Evolutionary conservation across 2,329 filamentous ascomycete genomes (phyloP).

Genomic region (Alternaria tenuissima): DNA sequence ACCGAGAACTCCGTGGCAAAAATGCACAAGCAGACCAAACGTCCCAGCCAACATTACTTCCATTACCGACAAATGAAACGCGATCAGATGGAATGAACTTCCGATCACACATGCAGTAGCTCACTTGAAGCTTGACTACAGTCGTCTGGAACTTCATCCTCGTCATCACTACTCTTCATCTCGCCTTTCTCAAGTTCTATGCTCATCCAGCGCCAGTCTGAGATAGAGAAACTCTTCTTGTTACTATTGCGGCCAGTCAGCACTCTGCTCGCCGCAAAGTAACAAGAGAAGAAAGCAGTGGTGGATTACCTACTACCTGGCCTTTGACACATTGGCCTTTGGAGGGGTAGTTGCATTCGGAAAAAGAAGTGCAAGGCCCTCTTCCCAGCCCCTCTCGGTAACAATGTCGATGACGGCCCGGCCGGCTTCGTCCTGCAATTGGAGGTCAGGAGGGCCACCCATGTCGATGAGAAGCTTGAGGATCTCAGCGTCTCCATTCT

Average conservation of each 20-base stretch:
- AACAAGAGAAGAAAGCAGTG: slow-evolving; percentile 6
- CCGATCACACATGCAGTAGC: slow-evolving; percentile 8
- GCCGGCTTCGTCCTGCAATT: slow-evolving; percentile 40
- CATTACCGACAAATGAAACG: neutral
- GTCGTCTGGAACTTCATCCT: slow-evolving; percentile 14
- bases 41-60: slow-evolving; percentile 4
- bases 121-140: slow-evolving; percentile 19
- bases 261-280: slow-evolving; percentile 4
- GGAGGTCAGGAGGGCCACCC: slow-evolving; percentile 41
- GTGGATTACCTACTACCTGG: slow-evolving; percentile 39
- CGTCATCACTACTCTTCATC: slow-evolving; percentile 5
- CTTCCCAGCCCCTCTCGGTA: slow-evolving; percentile 49
- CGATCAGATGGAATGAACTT: neutral
- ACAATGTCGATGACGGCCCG: slow-evolving; percentile 45
- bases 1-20: slow-evolving; percentile 6
- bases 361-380: slow-evolving; percentile 45
- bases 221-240: slow-evolving; percentile 19
- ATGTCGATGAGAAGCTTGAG: slow-evolving; percentile 46
- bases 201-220: slow-evolving; percentile 23
- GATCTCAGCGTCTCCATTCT: slow-evolving; percentile 47
- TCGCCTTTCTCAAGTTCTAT: slow-evolving; percentile 9
- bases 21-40: neutral
- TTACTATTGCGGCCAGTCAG: slow-evolving; percentile 7
- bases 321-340: slow-evolving; percentile 13
- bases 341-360: slow-evolving; percentile 26